Evolutionary conservation across 768 basidiomycete species (phyloP).

Genomic region (Phlegmacium glaucopus): DNA sequence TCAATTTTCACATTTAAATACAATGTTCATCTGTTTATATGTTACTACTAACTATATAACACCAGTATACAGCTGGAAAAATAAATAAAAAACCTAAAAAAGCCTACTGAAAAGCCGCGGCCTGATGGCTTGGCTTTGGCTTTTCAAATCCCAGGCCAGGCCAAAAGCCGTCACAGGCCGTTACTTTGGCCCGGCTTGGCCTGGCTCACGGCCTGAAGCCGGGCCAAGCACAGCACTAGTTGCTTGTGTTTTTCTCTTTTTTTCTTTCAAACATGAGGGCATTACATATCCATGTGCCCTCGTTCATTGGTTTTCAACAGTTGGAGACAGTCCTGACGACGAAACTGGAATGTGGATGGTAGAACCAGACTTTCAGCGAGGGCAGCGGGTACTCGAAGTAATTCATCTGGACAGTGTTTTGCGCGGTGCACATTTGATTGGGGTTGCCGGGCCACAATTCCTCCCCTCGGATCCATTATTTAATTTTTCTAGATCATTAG

Average conservation of each 20-base stretch:
- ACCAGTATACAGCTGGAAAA: too few species aligned
- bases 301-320: constrained; percentile 18
- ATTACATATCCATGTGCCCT: constrained; percentile 21
- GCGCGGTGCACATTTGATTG: constrained; percentile 17
- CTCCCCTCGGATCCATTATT: not conserved
- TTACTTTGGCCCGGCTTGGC: too few species aligned
- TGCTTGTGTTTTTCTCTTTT: constrained; percentile 38
- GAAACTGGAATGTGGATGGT: constrained; percentile 28
- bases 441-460: constrained; percentile 4
- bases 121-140: too few species aligned
- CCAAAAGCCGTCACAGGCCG: too few species aligned
- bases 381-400: constrained; percentile 5
- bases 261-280: constrained; percentile 16
- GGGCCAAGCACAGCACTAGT: too few species aligned
- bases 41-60: too few species aligned
- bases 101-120: too few species aligned
- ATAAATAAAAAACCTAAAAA: too few species aligned
- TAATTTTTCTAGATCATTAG: not conserved
- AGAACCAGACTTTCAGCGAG: constrained; percentile 17
- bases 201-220: too few species aligned
- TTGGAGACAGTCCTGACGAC: constrained; percentile 14
- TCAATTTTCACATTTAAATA: too few species aligned
- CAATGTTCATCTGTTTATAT: too few species aligned
- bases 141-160: too few species aligned
- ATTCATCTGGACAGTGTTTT: constrained; percentile 21